These are phyloP conservation scores for Flaveria linearis DNA, from an alignment of 129 eudicot genomes.

Conservation along the genomic window DNA sequence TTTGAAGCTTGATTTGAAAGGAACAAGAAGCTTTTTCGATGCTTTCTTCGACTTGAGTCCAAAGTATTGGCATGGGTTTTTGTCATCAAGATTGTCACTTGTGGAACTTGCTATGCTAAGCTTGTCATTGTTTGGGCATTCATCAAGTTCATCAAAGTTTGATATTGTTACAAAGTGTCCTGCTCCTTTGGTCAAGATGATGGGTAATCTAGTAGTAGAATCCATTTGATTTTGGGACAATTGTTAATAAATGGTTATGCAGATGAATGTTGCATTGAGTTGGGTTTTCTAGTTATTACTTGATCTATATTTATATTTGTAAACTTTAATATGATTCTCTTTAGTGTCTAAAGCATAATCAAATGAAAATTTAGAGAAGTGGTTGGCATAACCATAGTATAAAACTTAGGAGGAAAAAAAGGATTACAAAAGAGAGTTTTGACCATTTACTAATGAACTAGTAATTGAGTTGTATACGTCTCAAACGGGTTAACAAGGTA, in stretches of 20 bases:
- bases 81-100: slow-evolving; percentile 69
- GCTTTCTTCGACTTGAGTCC: slow-evolving; percentile 77
- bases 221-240: slow-evolving; percentile 43
- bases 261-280: background rate
- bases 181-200: slow-evolving; percentile 64
- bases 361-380: background rate
- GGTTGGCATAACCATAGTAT: background rate
- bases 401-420: background rate
- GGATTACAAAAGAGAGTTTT: background rate
- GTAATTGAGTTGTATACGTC: background rate
- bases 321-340: background rate
- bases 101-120: slow-evolving; percentile 60
- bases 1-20: slow-evolving; percentile 74
- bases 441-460: background rate
- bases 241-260: background rate
- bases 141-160: slow-evolving; percentile 49
- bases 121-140: slow-evolving; percentile 59
- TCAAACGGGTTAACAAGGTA: background rate
- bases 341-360: slow-evolving; percentile 4
- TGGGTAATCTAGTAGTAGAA: slow-evolving; percentile 70
- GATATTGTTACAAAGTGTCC: slow-evolving; percentile 79
- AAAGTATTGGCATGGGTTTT: slow-evolving; percentile 73
- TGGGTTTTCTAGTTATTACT: background rate
- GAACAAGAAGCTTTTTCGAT: slow-evolving; percentile 66
- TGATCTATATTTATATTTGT: too few species aligned